Evolutionary conservation across 371 early-diverging fungal genomes (phyloP), one percentile per base, ranked within the genome.

Genomic region (Mycotypha africana): DNA sequence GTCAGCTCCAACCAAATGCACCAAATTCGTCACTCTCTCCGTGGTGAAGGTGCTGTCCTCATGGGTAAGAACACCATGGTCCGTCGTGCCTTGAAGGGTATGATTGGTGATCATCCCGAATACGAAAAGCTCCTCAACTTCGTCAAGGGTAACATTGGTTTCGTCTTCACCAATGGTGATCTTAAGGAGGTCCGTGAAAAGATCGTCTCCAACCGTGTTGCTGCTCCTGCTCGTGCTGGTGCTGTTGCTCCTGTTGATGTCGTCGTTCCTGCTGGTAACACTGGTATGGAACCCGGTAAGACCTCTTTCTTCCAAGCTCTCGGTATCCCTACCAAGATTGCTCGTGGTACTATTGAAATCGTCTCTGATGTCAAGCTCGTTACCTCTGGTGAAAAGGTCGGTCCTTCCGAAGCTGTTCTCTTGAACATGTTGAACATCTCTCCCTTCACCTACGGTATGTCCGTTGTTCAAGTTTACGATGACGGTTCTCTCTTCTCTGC

Each of bases 41-140:
- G 98, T 73, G 91, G 89, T 42, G 76, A 90, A 46, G 96, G 88
- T 59, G 90, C 84, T 65, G 86, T 99, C 45, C 85, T 99, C 37
- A 97, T 99, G 95, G 99, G 99, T 65, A 99, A 99, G 91, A 99
- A 99, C 95, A 99, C 99, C 74, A 95, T 97, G 91, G 96, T 99
- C 47, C 96, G 96, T 66, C 87, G 92, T 73, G 98, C 93, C 47
- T 82, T 99, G 58, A 84, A 89, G 69, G 81, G 81, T 57, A 61
- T 91, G 54, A 56, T 86, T 53, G 42, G 55, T 48, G 90, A 89
- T 60, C 79, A 90, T 77, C 94, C 96, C 63, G 78, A 88, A 60
- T 90, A 82, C 76, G 92, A 94, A 67, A 81, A 86, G 74, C 79
- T 97, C 44, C 61, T 91, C 51, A 83, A 86, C 54, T 79, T 82